Evolutionary conservation across 75 land plant genomes (phyloP).

Genomic region (Ceratopteris richardii): DNA sequence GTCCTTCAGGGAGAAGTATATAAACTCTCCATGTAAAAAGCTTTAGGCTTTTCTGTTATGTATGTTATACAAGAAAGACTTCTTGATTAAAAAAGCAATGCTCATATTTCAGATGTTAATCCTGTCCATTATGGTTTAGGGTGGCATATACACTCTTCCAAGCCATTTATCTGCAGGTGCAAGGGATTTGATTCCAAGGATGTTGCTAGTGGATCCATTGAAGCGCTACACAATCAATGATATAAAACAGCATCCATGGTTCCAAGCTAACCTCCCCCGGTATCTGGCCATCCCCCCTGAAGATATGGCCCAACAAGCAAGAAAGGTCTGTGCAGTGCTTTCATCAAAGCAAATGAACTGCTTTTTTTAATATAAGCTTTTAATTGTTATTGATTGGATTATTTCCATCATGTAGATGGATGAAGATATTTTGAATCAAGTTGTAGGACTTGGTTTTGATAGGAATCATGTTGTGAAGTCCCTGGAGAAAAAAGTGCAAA

Average conservation of each 20-base stretch:
- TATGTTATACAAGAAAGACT: too few species aligned
- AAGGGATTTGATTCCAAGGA: conserved; percentile 71
- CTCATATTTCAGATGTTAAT: too few species aligned
- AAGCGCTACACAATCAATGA: conserved; percentile 77
- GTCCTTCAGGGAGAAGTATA: too few species aligned
- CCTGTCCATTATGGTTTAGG: conserved; percentile 34
- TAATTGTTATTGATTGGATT: too few species aligned
- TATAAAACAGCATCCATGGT: conserved; percentile 85
- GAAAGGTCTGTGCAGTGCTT: conserved; percentile 29
- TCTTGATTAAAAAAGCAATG: too few species aligned
- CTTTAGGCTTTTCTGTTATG: too few species aligned
- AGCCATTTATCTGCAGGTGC: conserved; percentile 81
- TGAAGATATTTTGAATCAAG: conserved; percentile 83
- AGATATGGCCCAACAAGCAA: conserved; percentile 65
- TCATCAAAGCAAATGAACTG: too few species aligned
- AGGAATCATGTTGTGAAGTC: conserved; percentile 55
- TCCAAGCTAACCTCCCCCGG: conserved; percentile 69
- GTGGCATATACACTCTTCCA: conserved; percentile 84
- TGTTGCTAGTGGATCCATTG: conserved; percentile 88
- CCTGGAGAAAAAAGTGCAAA: conserved; percentile 62
- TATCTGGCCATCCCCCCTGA: conserved; percentile 81
- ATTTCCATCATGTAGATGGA: conserved; percentile 16
- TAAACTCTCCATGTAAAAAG: too few species aligned
- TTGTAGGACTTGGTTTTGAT: conserved; percentile 74
- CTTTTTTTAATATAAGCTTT: too few species aligned